phyloP scores from a whole-genome alignment of 192 early-diverging fungal species.

The Coemansia reversa region DNA sequence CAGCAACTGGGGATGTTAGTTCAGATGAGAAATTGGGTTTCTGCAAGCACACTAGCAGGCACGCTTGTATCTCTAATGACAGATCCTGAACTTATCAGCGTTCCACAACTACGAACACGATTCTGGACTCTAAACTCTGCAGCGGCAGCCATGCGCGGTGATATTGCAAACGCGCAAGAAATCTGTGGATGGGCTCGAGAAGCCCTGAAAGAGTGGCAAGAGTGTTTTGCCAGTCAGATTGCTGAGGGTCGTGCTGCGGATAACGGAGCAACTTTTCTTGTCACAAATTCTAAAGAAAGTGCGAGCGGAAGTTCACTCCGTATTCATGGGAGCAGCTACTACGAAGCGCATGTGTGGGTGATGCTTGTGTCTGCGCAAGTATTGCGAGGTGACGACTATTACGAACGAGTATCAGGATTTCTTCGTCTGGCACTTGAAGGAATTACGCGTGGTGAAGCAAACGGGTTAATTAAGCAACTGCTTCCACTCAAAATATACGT shows the following conservation, averaged over 20 bases:
- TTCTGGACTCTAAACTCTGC: conserved; percentile 40
- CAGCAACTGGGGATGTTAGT: conserved; percentile 30
- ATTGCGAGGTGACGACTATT: conserved; percentile 12
- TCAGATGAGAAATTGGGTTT: conserved; percentile 22
- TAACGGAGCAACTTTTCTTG: conserved; percentile 22
- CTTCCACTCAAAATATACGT: conserved; percentile 26
- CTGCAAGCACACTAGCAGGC: neutral
- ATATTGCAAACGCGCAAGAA: conserved; percentile 18
- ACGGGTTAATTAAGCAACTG: conserved; percentile 18
- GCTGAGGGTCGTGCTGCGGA: conserved; percentile 6
- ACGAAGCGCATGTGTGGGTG: conserved; percentile 48
- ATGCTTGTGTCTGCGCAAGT: conserved; percentile 40
- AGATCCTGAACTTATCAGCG: neutral
- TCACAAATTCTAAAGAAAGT: conserved; percentile 2
- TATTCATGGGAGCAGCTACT: conserved; percentile 34
- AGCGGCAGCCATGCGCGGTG: conserved; percentile 11
- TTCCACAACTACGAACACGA: conserved; percentile 22
- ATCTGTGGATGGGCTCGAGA: conserved; percentile 28
- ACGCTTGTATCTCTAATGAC: neutral
- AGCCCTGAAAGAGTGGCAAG: conserved; percentile 39
- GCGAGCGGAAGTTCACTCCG: neutral
- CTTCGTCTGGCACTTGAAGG: conserved; percentile 40
- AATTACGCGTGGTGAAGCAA: conserved; percentile 33
- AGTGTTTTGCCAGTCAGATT: conserved; percentile 19
- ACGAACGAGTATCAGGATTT: conserved; percentile 33